Evolutionary conservation across 176 grass and related monocot species (phyloP).

Genomic region (Stipa capillata): DNA sequence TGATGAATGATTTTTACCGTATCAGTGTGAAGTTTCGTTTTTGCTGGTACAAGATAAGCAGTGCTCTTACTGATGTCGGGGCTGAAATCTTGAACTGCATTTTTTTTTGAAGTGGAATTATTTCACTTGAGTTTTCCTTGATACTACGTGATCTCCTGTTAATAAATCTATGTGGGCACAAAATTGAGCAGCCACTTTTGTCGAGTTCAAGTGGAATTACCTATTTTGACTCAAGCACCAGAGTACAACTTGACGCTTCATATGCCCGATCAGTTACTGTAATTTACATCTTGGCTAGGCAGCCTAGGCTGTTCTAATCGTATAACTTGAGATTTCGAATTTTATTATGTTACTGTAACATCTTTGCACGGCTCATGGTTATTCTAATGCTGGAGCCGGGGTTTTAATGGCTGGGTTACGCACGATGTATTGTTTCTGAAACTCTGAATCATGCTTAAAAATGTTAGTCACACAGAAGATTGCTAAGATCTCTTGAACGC

Average conservation of each 20-base stretch:
- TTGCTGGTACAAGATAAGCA: slow-evolving; percentile 15
- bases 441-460: neutral
- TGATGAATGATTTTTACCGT: slow-evolving; percentile 30
- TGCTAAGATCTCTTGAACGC: neutral
- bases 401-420: neutral
- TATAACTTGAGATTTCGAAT: neutral
- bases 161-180: slow-evolving; percentile 26
- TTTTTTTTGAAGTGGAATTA: slow-evolving; percentile 17
- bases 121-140: neutral
- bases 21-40: slow-evolving; percentile 19
- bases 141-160: slow-evolving; percentile 17
- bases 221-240: neutral
- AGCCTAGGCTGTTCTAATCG: neutral
- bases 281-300: neutral
- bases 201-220: neutral
- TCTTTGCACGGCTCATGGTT: neutral
- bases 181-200: slow-evolving; percentile 11
- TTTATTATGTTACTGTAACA: neutral
- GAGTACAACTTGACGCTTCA: neutral
- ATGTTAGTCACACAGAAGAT: neutral
- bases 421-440: neutral
- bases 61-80: slow-evolving; percentile 20
- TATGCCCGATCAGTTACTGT: neutral
- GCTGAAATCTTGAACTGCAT: slow-evolving; percentile 4
- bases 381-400: neutral